Evolutionary conservation across 345 rosid species (phyloP).

Genomic region (Fremontodendron californicum): DNA sequence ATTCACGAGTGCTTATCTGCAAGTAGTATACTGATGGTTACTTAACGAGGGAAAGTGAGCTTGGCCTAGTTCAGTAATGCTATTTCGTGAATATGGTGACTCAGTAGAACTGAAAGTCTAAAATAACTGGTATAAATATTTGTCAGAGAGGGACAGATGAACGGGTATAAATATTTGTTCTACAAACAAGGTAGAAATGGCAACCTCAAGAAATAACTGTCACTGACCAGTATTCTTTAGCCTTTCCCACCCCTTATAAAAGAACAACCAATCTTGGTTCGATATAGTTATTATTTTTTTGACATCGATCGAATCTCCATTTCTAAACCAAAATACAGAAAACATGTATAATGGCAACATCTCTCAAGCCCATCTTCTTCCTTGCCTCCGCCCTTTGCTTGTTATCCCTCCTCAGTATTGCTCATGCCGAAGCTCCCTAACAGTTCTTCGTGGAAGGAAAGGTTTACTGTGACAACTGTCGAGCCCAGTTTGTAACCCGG

Average conservation of each 20-base stretch:
- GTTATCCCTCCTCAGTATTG: conserved; percentile 32
- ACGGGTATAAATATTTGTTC: conserved; percentile 2
- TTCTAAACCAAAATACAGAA: neutral
- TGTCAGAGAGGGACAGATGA: neutral
- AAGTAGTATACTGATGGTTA: neutral
- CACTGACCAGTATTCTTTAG: neutral
- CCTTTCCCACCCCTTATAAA: neutral
- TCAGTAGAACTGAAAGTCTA: no score
- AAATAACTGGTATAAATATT: no score
- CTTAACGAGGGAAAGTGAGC: neutral
- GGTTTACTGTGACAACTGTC: conserved; percentile 70
- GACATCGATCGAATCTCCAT: conserved; percentile 3
- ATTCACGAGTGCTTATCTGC: neutral
- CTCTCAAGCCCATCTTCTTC: conserved; percentile 25
- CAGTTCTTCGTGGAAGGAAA: conserved; percentile 50
- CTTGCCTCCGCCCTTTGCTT: conserved; percentile 47
- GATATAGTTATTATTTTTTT: neutral
- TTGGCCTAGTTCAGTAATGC: neutral
- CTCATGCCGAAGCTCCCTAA: conserved; percentile 25
- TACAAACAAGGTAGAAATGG: neutral
- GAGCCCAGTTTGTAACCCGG: conserved; percentile 52
- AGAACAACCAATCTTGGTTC: neutral
- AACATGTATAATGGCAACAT: conserved; percentile 38
- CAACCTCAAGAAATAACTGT: neutral
- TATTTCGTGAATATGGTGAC: neutral